A percentile compares a stretch with the other conserved stretches of the same genome.
Conservation (phyloP, 768 basidiomycete genomes). For the Phylloporus sp. region DNA sequence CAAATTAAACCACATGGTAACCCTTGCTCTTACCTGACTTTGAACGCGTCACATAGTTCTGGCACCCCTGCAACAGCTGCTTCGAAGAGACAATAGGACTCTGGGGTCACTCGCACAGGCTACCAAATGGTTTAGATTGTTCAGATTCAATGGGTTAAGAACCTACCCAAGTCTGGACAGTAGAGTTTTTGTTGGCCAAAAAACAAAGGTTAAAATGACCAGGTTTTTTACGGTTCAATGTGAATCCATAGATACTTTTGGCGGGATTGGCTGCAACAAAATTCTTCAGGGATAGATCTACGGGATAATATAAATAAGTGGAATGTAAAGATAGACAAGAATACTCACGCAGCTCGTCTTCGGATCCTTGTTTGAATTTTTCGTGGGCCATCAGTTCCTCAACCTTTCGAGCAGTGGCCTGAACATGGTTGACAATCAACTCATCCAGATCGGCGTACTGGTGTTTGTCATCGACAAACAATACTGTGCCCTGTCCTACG, state of each 20-base stretch:
- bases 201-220: slow-evolving; percentile 95
- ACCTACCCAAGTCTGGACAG: slow-evolving; percentile 85
- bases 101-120: slow-evolving; percentile 85
- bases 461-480: slow-evolving; percentile 74
- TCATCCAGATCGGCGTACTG: slow-evolving; percentile 94
- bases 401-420: slow-evolving; percentile 87
- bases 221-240: slow-evolving; percentile 81
- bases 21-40: slow-evolving; percentile 58
- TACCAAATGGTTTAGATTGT: slow-evolving; percentile 25
- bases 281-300: slow-evolving; percentile 85
- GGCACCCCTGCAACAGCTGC: slow-evolving; percentile 88
- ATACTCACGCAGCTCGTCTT: slow-evolving; percentile 87
- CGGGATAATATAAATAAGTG: not conserved
- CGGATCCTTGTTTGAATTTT: slow-evolving; percentile 85
- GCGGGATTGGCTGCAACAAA: slow-evolving; percentile 91
- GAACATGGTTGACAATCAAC: slow-evolving; percentile 93
- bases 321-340: not conserved
- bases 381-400: slow-evolving; percentile 95
- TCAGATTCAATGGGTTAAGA: not conserved
- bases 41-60: slow-evolving; percentile 96
- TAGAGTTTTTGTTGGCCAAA: slow-evolving; percentile 85
- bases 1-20: not conserved
- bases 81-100: slow-evolving; percentile 87
- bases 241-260: slow-evolving; percentile 95
- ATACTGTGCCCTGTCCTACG: slow-evolving; percentile 63